Conservation (phyloP, 805 yeast genomes). For the Candida nemodendra region DNA sequence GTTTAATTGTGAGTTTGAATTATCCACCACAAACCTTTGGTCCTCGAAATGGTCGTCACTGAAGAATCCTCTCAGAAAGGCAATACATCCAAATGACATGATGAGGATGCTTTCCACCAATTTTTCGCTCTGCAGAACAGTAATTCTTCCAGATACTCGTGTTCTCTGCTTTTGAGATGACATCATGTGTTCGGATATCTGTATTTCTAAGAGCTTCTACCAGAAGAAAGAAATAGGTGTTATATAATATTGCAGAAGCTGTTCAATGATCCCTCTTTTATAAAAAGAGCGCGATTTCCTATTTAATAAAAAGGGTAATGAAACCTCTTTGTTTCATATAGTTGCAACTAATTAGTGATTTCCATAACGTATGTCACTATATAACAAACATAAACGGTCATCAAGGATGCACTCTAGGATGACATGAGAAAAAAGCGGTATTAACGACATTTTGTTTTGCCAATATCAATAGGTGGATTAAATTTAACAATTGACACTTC, state of each 20-base stretch:
- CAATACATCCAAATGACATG: conserved; percentile 56
- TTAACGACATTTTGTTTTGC: too few species aligned
- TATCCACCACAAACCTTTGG: conserved; percentile 41
- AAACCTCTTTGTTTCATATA: too few species aligned
- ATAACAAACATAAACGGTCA: too few species aligned
- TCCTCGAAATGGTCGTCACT: conserved; percentile 54
- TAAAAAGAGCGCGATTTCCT: background rate
- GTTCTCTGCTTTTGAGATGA: conserved; percentile 1
- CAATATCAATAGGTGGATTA: too few species aligned
- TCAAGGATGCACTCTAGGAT: too few species aligned
- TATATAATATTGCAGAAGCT: background rate
- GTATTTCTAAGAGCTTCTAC: too few species aligned
- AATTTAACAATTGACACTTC: conserved; percentile 10
- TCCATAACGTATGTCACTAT: too few species aligned
- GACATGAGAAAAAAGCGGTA: too few species aligned
- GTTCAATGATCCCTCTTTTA: background rate
- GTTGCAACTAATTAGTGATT: too few species aligned
- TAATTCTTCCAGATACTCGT: conserved; percentile 22
- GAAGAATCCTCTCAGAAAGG: conserved; percentile 56
- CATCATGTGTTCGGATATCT: background rate
- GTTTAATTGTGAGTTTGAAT: conserved; percentile 20
- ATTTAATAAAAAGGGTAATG: too few species aligned
- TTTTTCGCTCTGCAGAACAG: conserved; percentile 37
- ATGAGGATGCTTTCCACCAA: conserved; percentile 47
- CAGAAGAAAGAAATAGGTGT: background rate